Evolutionary conservation across 2,329 filamentous ascomycete species (phyloP).

Genomic region (Curvularia sp.): DNA sequence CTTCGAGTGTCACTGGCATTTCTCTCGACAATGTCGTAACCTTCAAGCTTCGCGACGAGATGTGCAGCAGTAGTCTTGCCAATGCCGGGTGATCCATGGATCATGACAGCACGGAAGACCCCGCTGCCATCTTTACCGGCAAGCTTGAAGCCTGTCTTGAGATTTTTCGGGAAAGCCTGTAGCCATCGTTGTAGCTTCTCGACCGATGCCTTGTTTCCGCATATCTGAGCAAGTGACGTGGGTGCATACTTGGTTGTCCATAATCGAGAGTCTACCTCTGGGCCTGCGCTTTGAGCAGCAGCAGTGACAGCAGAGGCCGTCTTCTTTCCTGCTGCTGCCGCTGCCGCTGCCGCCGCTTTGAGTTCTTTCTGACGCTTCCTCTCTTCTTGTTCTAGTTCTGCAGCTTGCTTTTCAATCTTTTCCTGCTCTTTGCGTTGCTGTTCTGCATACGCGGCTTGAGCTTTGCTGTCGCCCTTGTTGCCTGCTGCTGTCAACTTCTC

Average conservation of each 20-base stretch:
- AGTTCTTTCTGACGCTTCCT: constrained; percentile 69
- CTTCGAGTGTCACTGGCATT: constrained; percentile 96
- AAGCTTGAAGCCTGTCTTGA: constrained; percentile 81
- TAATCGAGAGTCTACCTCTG: constrained; percentile 56
- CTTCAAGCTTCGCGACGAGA: constrained; percentile 88
- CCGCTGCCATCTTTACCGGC: constrained; percentile 86
- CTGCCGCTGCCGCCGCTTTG: constrained; percentile 47
- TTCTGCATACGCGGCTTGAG: constrained; percentile 81
- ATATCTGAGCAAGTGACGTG: constrained; percentile 83
- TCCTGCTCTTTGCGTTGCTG: constrained; percentile 86
- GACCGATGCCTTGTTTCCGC: constrained; percentile 89
- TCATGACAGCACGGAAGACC: constrained; percentile 84
- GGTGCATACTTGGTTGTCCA: constrained; percentile 98
- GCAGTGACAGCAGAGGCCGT: constrained; percentile 41
- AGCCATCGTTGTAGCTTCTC: constrained; percentile 92
- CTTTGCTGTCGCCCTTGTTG: constrained; percentile 75
- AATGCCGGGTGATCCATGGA: constrained; percentile 94
- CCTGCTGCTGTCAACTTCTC: constrained; percentile 81
- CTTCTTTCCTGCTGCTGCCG: constrained; percentile 48
- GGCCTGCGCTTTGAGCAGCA: constrained; percentile 28
- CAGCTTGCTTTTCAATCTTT: constrained; percentile 79
- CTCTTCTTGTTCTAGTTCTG: constrained; percentile 88
- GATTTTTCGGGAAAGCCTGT: constrained; percentile 77
- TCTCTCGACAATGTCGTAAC: constrained; percentile 91
- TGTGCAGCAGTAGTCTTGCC: constrained; percentile 98